Evolutionary conservation across 768 basidiomycete genomes (phyloP), one percentile per base, ranked within the genome.

Genomic region (Serendipita vermifera): DNA sequence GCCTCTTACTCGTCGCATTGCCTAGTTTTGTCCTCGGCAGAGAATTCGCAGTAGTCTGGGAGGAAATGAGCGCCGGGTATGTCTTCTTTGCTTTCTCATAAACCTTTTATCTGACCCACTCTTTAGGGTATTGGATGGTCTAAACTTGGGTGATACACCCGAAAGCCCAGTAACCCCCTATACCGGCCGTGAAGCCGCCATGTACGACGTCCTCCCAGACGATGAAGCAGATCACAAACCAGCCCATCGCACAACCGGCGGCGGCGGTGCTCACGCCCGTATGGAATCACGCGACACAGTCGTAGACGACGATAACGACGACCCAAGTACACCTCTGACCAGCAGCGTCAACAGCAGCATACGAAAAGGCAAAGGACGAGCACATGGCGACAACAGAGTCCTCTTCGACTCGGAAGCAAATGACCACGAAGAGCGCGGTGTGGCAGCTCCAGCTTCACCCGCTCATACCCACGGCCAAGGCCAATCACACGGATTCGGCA

Each of bases 11-110:
- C 38, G 91, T 96, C 64, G 92, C 91, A 0, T 75, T 94, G 3
- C 91, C 91, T 5, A 85, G 82, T 63, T 94, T 96, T 64, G 91
- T 96, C 1, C 79, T 96, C 13, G 91, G 91, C 0, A 72, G 90
- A 33, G 90, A 96, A 65, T 96, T 96, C 66, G 88, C 87, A 58
- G 71, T 83, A 11, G 87, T 92, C 1, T 96, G 90, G 85, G 88
- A 92, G 57, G 75, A 75, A 29, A 89, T 92, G 87, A 75, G 74
- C 0, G 69, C 51, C 31, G 39, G 59, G 32, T 55, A 35, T 22
- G 59, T 53, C 1, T 11, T 32, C 24, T 54, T 58, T 15, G 27
- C 22, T 22, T 32, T 55, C 7, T 7, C 24, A 6, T 32, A 15
- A 35, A 11, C 53, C 15, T 20, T 20, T 22, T 56, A 13, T n/a